Evolutionary conservation across 441 rosid species (phyloP), one percentile per base, ranked within the genome.

Genomic region (Viola pubescens): DNA sequence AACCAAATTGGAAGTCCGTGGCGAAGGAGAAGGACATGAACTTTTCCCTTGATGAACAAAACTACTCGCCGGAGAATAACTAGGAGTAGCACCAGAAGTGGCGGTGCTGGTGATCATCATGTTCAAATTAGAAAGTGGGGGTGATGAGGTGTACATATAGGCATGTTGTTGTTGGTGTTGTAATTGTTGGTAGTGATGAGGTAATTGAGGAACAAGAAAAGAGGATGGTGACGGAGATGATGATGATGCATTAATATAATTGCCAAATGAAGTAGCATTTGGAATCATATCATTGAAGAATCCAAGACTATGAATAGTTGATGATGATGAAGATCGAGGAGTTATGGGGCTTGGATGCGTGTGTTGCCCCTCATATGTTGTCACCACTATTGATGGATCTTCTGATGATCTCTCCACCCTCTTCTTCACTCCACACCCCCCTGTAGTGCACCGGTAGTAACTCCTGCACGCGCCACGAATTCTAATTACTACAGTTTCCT

Each of bases 311-410:
- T 88, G 34, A 26, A 26, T 26, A 26, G 34, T 26, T 26, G 34
- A 26, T 26, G 34, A 26, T 26, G 34, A 26, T 1, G 34, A 26
- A 26, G 34, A 91, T 48, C 94, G 80, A 2, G 96, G 85, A 4
- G 82, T 79, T 26, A 82, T 70, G 0, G 97, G 98, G 59, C 81
- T 75, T 48, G 78, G 82, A 59, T 92, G 98, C 0, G 67, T 77
- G 56, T 92, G 98, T 38, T 92, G 91, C 7, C 98, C 98, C 77
- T 92, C 98, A 75, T 92, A 92, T 7, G 98, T 92, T 9, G 98
- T 92, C 10, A 92, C 87, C 0, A 92, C 97, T 52, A 77, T 76
- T 3, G 91, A 61, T 1, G 94, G 73, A 74, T 92, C 97, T 3
- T 84, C 89, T 5, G 81, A 82, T 12, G 95, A 87, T 81, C 98